Percentiles rank a stretch among this genome's conserved stretches.
These are phyloP conservation scores for Aquilaria sinensis DNA, from an alignment of 345 rosid genomes.

Conservation along the genomic window DNA sequence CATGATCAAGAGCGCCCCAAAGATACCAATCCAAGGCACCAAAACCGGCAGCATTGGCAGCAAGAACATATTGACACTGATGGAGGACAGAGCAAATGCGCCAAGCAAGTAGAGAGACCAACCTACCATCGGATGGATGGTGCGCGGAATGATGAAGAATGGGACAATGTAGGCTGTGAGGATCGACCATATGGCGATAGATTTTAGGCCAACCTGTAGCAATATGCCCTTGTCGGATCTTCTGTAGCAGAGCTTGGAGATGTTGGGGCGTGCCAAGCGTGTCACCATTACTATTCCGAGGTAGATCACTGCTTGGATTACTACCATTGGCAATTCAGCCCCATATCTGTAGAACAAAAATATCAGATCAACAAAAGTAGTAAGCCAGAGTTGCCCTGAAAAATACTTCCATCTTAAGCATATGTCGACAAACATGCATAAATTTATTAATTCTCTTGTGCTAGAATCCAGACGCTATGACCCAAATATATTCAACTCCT, in stretches of 20 bases:
- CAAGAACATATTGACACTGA: constrained; percentile 59
- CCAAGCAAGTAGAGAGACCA: constrained; percentile 82
- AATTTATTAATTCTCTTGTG: no score
- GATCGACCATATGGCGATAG: constrained; percentile 62
- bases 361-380: not conserved
- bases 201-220: constrained; percentile 50
- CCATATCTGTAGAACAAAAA: constrained; percentile 40
- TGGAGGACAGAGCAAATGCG: constrained; percentile 48
- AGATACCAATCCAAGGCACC: constrained; percentile 57
- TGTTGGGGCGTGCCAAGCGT: constrained; percentile 54
- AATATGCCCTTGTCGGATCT: constrained; percentile 48
- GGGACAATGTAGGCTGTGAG: constrained; percentile 71
- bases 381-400: not conserved
- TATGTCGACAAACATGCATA: no score
- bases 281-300: constrained; percentile 56
- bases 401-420: not conserved
- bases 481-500: no score
- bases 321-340: constrained; percentile 62
- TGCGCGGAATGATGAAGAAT: constrained; percentile 68
- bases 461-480: no score
- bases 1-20: constrained; percentile 75
- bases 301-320: constrained; percentile 57
- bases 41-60: constrained; percentile 55
- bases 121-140: constrained; percentile 78
- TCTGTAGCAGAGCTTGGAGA: constrained; percentile 79